Percentiles rank a stretch among this genome's conserved stretches.
Conservation (phyloP, 2,329 filamentous ascomycete genomes). For the Penicillium hordei region DNA sequence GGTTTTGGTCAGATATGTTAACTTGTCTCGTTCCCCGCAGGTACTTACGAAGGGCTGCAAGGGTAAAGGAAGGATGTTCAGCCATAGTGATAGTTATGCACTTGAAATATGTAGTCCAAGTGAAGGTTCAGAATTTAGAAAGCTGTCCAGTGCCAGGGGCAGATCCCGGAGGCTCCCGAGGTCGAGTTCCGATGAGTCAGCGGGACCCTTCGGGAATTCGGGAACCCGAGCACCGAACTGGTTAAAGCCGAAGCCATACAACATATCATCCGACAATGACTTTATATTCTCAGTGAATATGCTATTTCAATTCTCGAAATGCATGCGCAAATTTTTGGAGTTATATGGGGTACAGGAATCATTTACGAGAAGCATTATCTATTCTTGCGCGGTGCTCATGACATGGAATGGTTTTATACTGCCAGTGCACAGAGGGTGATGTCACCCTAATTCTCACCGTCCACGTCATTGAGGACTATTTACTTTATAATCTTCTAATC, state of each 20-base stretch:
- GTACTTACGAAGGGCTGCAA: constrained; percentile 2
- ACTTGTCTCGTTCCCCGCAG: neutral
- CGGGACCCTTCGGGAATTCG: neutral
- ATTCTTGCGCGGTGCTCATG: neutral
- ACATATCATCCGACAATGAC: neutral
- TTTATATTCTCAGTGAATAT: no score
- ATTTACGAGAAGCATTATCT: neutral
- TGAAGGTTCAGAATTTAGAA: neutral
- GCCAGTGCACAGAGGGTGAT: no score
- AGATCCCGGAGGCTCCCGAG: neutral
- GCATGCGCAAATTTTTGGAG: no score
- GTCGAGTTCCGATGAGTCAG: neutral
- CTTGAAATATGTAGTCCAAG: neutral
- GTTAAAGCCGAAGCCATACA: neutral
- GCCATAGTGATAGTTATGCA: neutral
- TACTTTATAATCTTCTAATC: no score
- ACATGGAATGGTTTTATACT: neutral
- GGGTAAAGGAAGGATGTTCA: constrained; percentile 9
- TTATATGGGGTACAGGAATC: neutral
- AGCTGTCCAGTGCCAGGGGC: neutral
- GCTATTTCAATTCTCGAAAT: no score
- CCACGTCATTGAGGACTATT: no score
- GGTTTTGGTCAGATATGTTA: neutral
- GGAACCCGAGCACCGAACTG: neutral
- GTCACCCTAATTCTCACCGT: no score